phyloP scores from a whole-genome alignment of 2,329 filamentous ascomycete genomes.

The Chaetomium globosum region DNA sequence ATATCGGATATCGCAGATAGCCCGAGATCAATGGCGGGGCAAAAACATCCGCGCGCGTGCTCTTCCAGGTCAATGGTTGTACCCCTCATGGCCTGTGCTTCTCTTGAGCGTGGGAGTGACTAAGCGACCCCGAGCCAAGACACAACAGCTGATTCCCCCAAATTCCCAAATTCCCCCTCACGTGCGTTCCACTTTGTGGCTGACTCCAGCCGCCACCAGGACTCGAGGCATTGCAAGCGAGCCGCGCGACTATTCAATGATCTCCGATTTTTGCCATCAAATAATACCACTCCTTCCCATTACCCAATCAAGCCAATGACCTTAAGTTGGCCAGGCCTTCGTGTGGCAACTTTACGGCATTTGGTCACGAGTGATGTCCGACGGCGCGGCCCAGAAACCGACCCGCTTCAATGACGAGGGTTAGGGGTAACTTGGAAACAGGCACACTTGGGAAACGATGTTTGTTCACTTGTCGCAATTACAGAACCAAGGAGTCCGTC shows the following conservation, averaged over 20 bases:
- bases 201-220: neutral
- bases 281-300: too few relatives aligned
- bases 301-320: neutral
- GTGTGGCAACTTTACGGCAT: neutral
- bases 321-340: neutral
- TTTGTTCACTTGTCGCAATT: neutral
- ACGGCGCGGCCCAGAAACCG: too few relatives aligned
- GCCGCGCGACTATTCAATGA: neutral
- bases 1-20: neutral
- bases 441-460: neutral
- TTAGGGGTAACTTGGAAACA: too few relatives aligned
- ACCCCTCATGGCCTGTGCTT: constrained; percentile 8
- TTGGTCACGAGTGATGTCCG: too few relatives aligned
- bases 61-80: neutral
- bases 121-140: too few relatives aligned
- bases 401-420: too few relatives aligned
- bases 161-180: neutral
- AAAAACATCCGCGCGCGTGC: neutral
- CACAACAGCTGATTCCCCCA: neutral
- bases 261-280: neutral
- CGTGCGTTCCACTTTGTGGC: neutral
- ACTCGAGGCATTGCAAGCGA: neutral
- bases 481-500: neutral
- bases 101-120: too few relatives aligned
- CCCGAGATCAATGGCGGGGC: neutral